Conservation (phyloP, 371 early-diverging fungal species). For the Nematocida sp. region DNA sequence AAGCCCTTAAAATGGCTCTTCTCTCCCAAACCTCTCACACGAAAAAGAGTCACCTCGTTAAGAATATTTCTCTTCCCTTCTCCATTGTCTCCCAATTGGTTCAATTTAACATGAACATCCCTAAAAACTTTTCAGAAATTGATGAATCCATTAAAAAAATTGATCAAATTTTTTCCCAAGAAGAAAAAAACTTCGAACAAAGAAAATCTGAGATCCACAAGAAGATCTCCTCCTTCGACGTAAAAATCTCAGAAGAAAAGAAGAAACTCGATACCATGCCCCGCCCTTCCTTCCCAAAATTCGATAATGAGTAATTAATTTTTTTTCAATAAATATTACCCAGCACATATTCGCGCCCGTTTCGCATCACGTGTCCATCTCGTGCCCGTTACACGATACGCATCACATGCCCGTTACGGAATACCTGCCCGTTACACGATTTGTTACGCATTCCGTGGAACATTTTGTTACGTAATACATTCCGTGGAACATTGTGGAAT, state of each 20-base stretch:
- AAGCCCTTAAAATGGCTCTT: constrained; percentile 4
- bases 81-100: constrained; percentile 36
- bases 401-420: no score
- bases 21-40: not conserved
- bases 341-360: no score
- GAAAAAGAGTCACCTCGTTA: not conserved
- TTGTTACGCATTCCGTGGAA: no score
- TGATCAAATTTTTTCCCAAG: not conserved
- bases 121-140: constrained; percentile 19
- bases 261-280: constrained; percentile 26
- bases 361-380: no score
- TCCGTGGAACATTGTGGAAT: no score
- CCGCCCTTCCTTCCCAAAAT: constrained; percentile 40
- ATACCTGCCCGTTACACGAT: no score
- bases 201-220: constrained; percentile 10
- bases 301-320: constrained; percentile 20
- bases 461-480: no score
- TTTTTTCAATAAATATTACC: not conserved
- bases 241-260: constrained; percentile 10
- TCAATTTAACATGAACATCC: constrained; percentile 42
- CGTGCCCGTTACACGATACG: no score
- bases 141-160: constrained; percentile 23
- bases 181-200: constrained; percentile 27
- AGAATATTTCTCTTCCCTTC: constrained; percentile 17
- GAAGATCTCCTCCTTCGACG: not conserved